Conservation (phyloP, 2,329 filamentous ascomycete species). For the Pseudophaeomoniella oleicola region DNA sequence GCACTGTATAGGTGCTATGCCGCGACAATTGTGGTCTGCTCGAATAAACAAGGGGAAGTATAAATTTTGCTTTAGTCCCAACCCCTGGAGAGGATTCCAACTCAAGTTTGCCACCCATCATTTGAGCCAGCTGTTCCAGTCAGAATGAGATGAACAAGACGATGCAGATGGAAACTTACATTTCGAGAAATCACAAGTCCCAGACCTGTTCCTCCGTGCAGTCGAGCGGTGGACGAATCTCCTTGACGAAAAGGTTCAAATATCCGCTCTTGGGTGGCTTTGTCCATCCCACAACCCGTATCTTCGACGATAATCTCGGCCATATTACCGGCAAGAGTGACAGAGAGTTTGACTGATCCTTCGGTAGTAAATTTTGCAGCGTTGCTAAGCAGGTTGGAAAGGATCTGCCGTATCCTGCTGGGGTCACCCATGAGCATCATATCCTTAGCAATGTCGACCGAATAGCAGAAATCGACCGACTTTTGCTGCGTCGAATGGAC, state of each 20-base stretch:
- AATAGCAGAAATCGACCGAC: constrained; percentile 10
- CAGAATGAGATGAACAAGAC: not conserved
- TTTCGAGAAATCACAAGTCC: constrained; percentile 44
- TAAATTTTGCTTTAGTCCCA: constrained; percentile 9
- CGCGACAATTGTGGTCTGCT: not conserved
- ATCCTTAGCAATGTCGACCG: not conserved
- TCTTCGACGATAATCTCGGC: constrained; percentile 38
- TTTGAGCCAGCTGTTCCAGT: constrained; percentile 27
- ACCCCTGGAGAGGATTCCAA: constrained; percentile 20
- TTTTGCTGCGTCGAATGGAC: not conserved
- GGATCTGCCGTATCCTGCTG: constrained; percentile 44
- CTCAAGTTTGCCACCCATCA: constrained; percentile 41
- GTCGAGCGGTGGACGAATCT: constrained; percentile 37
- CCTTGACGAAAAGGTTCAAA: constrained; percentile 44
- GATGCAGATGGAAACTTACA: not conserved
- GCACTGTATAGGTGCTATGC: too few relatives aligned
- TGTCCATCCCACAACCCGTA: constrained; percentile 38
- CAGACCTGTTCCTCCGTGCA: constrained; percentile 41
- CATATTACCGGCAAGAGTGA: constrained; percentile 26
- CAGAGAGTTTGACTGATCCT: constrained; percentile 21
- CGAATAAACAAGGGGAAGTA: constrained; percentile 12
- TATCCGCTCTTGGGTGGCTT: constrained; percentile 29
- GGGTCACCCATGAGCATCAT: constrained; percentile 38
- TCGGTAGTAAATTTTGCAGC: constrained; percentile 46
- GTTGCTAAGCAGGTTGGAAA: constrained; percentile 49